Conservation (phyloP, 352 stramenopile species). For the Aphanomyces cochlioides region DNA sequence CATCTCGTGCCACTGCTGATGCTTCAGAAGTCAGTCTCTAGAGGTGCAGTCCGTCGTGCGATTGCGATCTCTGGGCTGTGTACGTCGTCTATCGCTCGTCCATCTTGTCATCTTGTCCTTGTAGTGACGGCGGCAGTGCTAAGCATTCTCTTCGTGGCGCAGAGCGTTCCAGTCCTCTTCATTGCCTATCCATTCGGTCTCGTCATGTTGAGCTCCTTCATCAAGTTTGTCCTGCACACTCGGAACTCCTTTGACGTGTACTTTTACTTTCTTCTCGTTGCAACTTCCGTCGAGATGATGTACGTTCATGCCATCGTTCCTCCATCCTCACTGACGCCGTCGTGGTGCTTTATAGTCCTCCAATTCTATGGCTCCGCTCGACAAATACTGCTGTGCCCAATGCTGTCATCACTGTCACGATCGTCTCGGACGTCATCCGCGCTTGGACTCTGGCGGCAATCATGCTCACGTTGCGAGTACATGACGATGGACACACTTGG, state of each 20-base stretch:
- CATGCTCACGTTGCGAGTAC: conserved; percentile 57
- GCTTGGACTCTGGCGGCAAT: conserved; percentile 64
- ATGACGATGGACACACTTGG: neutral
- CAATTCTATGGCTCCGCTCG: conserved; percentile 1
- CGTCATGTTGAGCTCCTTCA: conserved; percentile 69
- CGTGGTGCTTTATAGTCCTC: conserved; percentile 11
- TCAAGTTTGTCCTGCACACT: conserved; percentile 73
- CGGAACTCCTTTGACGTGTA: conserved; percentile 61
- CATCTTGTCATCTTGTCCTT: neutral
- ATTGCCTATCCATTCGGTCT: conserved; percentile 54
- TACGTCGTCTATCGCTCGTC: conserved; percentile 48
- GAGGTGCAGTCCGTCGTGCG: conserved; percentile 63
- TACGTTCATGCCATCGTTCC: neutral
- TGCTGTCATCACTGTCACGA: neutral
- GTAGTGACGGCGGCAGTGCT: conserved; percentile 31
- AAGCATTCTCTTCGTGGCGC: conserved; percentile 21
- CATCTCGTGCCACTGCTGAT: conserved; percentile 82
- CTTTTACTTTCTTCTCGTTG: conserved; percentile 66
- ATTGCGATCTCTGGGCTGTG: conserved; percentile 64
- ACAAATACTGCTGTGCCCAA: neutral
- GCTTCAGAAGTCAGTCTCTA: conserved; percentile 75
- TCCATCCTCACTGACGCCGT: no score
- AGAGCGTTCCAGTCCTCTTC: conserved; percentile 49
- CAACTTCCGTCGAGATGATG: conserved; percentile 28
- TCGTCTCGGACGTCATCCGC: conserved; percentile 49